phyloP scores from a whole-genome alignment of 2,329 filamentous ascomycete genomes.

The Didymosphaeria variabile region DNA sequence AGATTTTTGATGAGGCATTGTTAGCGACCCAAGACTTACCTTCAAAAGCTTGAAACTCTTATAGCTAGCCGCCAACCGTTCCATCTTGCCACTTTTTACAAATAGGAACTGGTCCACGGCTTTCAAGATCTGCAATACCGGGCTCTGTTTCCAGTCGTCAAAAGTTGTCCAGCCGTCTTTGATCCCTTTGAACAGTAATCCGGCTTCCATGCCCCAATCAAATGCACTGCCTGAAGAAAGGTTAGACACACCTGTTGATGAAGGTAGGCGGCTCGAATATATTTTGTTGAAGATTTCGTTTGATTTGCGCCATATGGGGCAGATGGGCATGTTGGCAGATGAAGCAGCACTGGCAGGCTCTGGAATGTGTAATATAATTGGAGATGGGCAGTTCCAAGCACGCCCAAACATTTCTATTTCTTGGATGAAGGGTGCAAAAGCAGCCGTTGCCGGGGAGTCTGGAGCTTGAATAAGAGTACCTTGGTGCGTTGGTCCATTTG shows the following conservation, averaged over 20 bases:
- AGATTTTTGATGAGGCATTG: background rate
- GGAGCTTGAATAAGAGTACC: slow-evolving; percentile 23
- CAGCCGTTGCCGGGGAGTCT: slow-evolving; percentile 22
- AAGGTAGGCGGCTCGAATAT: slow-evolving; percentile 26
- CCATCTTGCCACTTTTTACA: slow-evolving; percentile 31
- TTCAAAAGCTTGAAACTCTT: slow-evolving; percentile 48
- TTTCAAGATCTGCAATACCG: slow-evolving; percentile 39
- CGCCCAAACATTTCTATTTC: slow-evolving; percentile 48
- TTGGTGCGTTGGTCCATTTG: slow-evolving; percentile 24
- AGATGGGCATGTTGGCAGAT: slow-evolving; percentile 23
- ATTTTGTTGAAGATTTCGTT: slow-evolving; percentile 45
- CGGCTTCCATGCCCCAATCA: slow-evolving; percentile 31
- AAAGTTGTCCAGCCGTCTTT: slow-evolving; percentile 40
- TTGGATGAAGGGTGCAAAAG: slow-evolving; percentile 41
- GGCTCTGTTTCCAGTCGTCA: slow-evolving; percentile 41
- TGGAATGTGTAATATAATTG: slow-evolving; percentile 39
- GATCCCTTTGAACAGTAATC: slow-evolving; percentile 41
- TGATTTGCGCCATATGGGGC: slow-evolving; percentile 38
- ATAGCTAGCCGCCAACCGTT: slow-evolving; percentile 39
- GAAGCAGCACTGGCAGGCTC: slow-evolving; percentile 8
- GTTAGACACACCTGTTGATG: slow-evolving; percentile 20
- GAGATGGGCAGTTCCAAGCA: slow-evolving; percentile 39
- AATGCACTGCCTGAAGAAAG: slow-evolving; percentile 22
- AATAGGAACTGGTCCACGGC: slow-evolving; percentile 43
- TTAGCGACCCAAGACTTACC: slow-evolving; percentile 20